phyloP scores from a whole-genome alignment of 169 alveolate species.

The Cryptosporidium tyzzeri region DNA sequence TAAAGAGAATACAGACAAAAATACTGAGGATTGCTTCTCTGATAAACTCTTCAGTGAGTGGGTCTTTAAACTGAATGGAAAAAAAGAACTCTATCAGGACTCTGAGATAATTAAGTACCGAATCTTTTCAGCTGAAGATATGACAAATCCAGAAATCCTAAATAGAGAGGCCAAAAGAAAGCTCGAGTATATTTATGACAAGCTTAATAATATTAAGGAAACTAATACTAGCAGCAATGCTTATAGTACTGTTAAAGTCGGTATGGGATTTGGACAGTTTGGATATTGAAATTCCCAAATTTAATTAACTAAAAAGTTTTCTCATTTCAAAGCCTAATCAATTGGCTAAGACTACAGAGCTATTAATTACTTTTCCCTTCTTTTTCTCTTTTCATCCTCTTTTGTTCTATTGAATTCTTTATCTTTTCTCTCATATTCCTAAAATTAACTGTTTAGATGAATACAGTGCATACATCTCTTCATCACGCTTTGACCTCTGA shows the following conservation, averaged over 20 bases:
- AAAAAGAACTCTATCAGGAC: constrained; percentile 68
- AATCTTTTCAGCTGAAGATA: constrained; percentile 62
- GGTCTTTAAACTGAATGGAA: constrained; percentile 71
- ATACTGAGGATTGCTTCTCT: constrained; percentile 51
- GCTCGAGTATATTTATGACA: constrained; percentile 52
- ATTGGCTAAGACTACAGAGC: constrained; percentile 3
- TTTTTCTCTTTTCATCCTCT: neutral
- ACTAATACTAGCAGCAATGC: constrained; percentile 12
- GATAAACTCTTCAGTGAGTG: constrained; percentile 73
- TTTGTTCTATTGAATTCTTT: too few species aligned
- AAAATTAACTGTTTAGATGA: neutral
- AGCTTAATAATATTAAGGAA: constrained; percentile 24
- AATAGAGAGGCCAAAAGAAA: constrained; percentile 69
- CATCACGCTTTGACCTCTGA: neutral
- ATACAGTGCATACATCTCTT: neutral
- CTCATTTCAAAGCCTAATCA: neutral
- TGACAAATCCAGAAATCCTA: constrained; percentile 52
- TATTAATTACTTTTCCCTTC: neutral
- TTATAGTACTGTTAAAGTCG: constrained; percentile 32
- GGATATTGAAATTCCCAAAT: constrained; percentile 9
- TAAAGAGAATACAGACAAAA: constrained; percentile 39
- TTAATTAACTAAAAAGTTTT: constrained; percentile 14
- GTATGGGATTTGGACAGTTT: constrained; percentile 71
- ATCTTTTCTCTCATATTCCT: neutral
- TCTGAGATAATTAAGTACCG: constrained; percentile 59